phyloP scores from a whole-genome alignment of 768 basidiomycete genomes.

The Suillus weaverae region DNA sequence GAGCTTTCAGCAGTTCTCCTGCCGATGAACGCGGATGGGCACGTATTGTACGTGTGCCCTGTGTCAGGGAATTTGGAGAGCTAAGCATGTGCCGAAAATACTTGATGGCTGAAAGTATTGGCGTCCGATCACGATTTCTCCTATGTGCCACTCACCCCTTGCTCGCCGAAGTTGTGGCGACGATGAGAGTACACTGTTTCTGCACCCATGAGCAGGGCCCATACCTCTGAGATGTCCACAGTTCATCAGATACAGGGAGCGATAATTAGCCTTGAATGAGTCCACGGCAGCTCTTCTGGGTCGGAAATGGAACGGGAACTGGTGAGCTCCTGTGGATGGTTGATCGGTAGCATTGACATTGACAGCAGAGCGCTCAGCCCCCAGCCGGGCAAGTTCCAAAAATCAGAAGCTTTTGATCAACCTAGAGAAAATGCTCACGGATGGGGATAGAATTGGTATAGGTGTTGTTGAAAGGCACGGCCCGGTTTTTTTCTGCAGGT shows the following conservation, averaged over 20 bases:
- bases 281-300: slow-evolving; percentile 43
- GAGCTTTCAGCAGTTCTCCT: not conserved
- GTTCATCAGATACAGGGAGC: slow-evolving; percentile 40
- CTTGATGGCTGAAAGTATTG: not conserved
- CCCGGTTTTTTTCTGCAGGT: slow-evolving; percentile 29
- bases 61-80: not conserved
- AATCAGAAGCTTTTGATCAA: not conserved
- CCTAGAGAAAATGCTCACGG: slow-evolving; percentile 11
- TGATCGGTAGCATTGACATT: slow-evolving; percentile 38
- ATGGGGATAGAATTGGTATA: slow-evolving; percentile 36
- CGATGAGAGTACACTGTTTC: slow-evolving; percentile 39
- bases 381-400: not conserved
- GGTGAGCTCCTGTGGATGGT: slow-evolving; percentile 35
- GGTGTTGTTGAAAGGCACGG: slow-evolving; percentile 41
- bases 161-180: slow-evolving; percentile 31
- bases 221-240: slow-evolving; percentile 36
- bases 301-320: slow-evolving; percentile 21
- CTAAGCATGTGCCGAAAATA: not conserved
- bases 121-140: not conserved
- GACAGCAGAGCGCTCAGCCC: slow-evolving; percentile 18
- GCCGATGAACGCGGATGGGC: not conserved
- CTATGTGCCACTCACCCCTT: slow-evolving; percentile 24
- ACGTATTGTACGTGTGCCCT: not conserved
- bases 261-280: slow-evolving; percentile 46
- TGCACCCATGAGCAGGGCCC: slow-evolving; percentile 35